Conservation (phyloP, 1,284 basidiomycete genomes). For the Cutaneotrichosporon arboriforme region DNA sequence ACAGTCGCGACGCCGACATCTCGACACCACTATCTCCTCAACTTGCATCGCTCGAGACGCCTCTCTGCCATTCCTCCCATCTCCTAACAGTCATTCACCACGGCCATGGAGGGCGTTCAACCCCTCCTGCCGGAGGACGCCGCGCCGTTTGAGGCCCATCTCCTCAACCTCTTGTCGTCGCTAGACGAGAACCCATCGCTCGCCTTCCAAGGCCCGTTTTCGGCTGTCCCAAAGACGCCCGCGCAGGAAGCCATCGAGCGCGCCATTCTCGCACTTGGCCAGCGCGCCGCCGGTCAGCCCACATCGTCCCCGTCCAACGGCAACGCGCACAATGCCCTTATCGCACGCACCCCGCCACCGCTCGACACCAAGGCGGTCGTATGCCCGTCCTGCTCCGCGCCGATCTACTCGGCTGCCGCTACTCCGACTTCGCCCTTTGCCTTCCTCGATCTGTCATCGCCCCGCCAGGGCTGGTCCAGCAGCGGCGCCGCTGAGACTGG, state of each 20-base stretch:
- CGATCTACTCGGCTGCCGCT: conserved; percentile 12
- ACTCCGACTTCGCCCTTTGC: conserved; percentile 13
- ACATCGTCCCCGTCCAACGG: conserved; percentile 3
- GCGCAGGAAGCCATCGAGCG: conserved; percentile 39
- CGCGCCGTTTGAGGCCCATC: conserved; percentile 34
- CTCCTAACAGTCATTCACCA: neutral
- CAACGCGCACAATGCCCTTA: neutral
- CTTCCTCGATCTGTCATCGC: conserved; percentile 22
- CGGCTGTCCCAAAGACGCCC: conserved; percentile 26
- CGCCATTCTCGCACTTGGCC: conserved; percentile 34
- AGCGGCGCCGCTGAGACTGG: conserved; percentile 29
- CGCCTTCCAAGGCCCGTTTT: conserved; percentile 31
- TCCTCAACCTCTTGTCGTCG: conserved; percentile 32
- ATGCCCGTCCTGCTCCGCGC: conserved; percentile 28
- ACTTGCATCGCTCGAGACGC: neutral
- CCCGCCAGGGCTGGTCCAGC: conserved; percentile 26
- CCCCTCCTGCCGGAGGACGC: conserved; percentile 8
- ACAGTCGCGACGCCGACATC: no score
- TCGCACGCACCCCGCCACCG: conserved; percentile 27
- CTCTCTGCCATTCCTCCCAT: neutral
- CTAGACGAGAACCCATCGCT: conserved; percentile 37
- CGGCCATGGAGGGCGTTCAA: neutral
- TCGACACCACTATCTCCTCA: no score
- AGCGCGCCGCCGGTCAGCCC: conserved; percentile 18
- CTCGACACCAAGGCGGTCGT: conserved; percentile 27